These are phyloP conservation scores for Apiospora phragmitis DNA, from an alignment of 2,329 filamentous ascomycete genomes.

Conservation along the genomic window DNA sequence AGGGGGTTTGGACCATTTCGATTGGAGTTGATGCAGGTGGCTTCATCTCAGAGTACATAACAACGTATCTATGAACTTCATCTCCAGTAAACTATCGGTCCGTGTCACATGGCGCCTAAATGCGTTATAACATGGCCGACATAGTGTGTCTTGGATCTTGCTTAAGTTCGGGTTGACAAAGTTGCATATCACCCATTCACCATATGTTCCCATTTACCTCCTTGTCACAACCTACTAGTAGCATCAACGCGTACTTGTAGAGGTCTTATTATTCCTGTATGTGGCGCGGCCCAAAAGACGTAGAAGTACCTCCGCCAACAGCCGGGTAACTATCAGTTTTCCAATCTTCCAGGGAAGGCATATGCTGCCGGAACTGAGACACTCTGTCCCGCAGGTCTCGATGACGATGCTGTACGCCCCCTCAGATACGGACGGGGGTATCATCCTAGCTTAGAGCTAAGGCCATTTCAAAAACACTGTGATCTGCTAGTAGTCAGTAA, in stretches of 20 bases:
- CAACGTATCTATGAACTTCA: background rate
- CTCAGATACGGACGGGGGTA: too few relatives aligned
- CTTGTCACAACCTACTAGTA: too few relatives aligned
- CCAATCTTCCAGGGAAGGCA: background rate
- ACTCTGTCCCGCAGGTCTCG: background rate
- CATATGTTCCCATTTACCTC: too few relatives aligned
- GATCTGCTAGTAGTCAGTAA: background rate
- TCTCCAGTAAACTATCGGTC: background rate
- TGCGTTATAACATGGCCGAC: too few relatives aligned
- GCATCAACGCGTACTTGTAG: too few relatives aligned
- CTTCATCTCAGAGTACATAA: background rate
- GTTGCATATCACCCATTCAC: too few relatives aligned
- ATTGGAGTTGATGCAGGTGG: background rate
- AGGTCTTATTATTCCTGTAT: background rate
- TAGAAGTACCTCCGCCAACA: background rate
- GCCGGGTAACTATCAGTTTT: too few relatives aligned
- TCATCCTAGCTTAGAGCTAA: background rate
- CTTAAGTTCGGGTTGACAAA: too few relatives aligned
- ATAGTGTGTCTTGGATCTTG: too few relatives aligned
- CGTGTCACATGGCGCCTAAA: background rate
- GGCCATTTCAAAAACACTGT: background rate
- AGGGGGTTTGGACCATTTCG: background rate
- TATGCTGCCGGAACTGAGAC: background rate
- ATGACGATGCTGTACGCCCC: background rate
- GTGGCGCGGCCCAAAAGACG: background rate